A percentile compares a stretch with the other conserved stretches of the same genome.
These are phyloP conservation scores for Metschnikowia anglica DNA, from an alignment of 805 yeast species.

Conservation along the genomic window DNA sequence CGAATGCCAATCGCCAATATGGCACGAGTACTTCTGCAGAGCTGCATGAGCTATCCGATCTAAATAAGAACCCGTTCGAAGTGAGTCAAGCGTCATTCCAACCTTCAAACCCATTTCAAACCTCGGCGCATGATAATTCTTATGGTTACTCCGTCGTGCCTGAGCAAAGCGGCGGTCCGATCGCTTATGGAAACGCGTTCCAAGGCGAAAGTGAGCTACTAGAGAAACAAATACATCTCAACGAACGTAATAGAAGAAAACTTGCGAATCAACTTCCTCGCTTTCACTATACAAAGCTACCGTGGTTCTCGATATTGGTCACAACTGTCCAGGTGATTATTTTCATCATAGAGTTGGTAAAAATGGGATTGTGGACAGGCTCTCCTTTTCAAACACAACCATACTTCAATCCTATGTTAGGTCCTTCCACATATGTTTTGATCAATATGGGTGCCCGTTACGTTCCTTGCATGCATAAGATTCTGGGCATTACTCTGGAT, in stretches of 20 bases:
- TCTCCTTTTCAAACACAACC: slow-evolving; percentile 67
- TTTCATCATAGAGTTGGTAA: slow-evolving; percentile 59
- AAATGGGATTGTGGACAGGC: slow-evolving; percentile 60
- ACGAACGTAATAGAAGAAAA: slow-evolving; percentile 19
- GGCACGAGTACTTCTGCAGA: slow-evolving; percentile 5
- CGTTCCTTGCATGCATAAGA: slow-evolving; percentile 64
- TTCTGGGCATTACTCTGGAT: slow-evolving; percentile 50
- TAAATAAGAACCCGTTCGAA: slow-evolving; percentile 10
- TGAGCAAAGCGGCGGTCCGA: background rate
- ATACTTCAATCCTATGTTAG: slow-evolving; percentile 74
- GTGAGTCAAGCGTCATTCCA: background rate
- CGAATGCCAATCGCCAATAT: slow-evolving; percentile 1
- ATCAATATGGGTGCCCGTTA: slow-evolving; percentile 72
- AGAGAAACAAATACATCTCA: slow-evolving; percentile 8
- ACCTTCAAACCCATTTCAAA: slow-evolving; percentile 6
- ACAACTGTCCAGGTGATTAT: slow-evolving; percentile 51
- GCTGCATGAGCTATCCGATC: slow-evolving; percentile 16
- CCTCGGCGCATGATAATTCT: background rate
- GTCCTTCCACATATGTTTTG: slow-evolving; percentile 66
- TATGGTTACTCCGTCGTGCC: slow-evolving; percentile 12
- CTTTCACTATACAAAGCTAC: slow-evolving; percentile 30
- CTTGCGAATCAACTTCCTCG: slow-evolving; percentile 20
- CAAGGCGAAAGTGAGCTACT: background rate
- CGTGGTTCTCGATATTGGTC: slow-evolving; percentile 42
- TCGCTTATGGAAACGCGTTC: background rate